A percentile compares a stretch with the other conserved stretches of the same genome.
Conservation (phyloP, 2,329 filamentous ascomycete species). For the Aspergillus pseudoviridinutans region DNA sequence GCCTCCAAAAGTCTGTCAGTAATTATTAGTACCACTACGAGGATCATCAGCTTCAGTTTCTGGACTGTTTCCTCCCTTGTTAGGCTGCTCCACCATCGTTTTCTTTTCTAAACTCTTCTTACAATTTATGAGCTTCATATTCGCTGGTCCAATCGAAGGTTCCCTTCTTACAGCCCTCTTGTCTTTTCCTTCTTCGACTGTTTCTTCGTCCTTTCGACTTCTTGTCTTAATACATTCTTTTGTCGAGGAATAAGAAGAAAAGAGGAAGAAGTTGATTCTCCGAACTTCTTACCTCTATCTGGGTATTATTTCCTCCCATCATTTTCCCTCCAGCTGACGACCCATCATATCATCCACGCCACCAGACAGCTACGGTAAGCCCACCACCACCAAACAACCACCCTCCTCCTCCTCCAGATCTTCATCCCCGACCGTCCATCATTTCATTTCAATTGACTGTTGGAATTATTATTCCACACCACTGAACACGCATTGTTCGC, state of each 20-base stretch:
- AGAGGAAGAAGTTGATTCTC: background rate
- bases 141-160: background rate
- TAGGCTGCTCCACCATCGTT: conserved; percentile 1
- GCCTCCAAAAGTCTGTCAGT: background rate
- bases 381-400: background rate
- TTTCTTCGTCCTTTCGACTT: conserved; percentile 8
- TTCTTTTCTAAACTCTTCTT: background rate
- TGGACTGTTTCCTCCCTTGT: background rate
- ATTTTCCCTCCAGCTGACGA: conserved; percentile 16
- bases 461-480: background rate
- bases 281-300: conserved; percentile 24
- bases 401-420: background rate
- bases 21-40: background rate
- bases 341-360: conserved; percentile 16
- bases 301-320: conserved; percentile 23
- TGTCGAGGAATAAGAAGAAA: background rate
- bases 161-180: conserved; percentile 12
- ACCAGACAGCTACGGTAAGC: conserved; percentile 8
- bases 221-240: background rate
- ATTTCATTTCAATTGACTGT: conserved; percentile 3
- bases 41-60: conserved; percentile 6
- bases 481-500: background rate
- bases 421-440: conserved; percentile 1
- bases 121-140: background rate
- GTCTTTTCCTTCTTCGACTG: conserved; percentile 27